These are phyloP conservation scores for Eimeria sp. DNA, from an alignment of 169 alveolate species.

Conservation along the genomic window DNA sequence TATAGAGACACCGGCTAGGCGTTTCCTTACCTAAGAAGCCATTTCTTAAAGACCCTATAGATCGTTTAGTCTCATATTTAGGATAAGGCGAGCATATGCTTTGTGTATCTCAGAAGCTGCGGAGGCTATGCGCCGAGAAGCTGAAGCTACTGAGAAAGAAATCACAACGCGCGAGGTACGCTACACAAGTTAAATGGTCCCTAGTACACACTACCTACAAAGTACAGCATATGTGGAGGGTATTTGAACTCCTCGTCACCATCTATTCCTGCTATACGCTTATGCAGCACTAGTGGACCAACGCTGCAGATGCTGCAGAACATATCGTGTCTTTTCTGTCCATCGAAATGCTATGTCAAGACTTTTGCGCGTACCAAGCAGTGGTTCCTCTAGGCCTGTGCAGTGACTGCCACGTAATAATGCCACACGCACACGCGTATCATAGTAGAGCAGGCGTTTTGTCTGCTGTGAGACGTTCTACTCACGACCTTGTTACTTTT, in stretches of 20 bases:
- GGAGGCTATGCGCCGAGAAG: constrained; percentile 6
- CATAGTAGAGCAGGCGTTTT: background rate
- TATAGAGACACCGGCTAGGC: background rate
- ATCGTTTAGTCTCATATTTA: background rate
- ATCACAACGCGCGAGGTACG: constrained; percentile 20
- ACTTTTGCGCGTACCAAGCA: background rate
- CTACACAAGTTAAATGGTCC: background rate
- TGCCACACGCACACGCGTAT: background rate
- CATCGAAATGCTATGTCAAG: background rate
- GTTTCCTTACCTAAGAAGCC: background rate
- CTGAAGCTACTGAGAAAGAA: constrained; percentile 28
- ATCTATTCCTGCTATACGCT: background rate
- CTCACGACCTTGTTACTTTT: background rate
- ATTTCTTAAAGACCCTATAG: background rate
- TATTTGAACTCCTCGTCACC: background rate
- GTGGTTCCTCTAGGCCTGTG: background rate
- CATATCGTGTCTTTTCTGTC: background rate
- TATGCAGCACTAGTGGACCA: background rate
- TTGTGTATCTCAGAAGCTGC: background rate
- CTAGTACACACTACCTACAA: background rate
- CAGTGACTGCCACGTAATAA: background rate
- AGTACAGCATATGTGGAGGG: background rate
- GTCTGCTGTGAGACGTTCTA: background rate
- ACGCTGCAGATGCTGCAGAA: background rate
- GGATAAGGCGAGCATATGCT: background rate